Percentiles rank a stretch among this genome's conserved stretches.
These are phyloP conservation scores for Backusella psychrophila DNA, from an alignment of 192 early-diverging fungal species.

Conservation along the genomic window DNA sequence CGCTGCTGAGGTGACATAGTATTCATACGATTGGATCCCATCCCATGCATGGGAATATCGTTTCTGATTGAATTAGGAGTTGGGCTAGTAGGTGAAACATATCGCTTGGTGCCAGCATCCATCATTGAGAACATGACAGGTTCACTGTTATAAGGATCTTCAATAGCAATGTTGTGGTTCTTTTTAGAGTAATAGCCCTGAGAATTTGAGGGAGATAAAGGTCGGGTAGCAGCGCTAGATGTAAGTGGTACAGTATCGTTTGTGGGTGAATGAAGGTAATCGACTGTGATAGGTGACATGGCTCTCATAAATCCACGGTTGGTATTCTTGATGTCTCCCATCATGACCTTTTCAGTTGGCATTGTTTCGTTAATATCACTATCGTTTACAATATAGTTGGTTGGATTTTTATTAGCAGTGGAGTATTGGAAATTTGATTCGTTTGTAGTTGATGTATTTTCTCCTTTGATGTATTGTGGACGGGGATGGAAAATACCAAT, in stretches of 20 bases:
- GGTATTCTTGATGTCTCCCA: background rate
- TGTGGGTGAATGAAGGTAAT: slow-evolving; percentile 6
- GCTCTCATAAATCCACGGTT: slow-evolving; percentile 15
- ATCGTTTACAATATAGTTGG: background rate
- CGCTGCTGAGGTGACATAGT: background rate
- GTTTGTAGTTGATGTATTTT: background rate
- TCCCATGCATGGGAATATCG: background rate
- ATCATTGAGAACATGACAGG: slow-evolving; percentile 17
- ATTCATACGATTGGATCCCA: slow-evolving; percentile 5
- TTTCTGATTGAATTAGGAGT: background rate
- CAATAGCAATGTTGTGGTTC: background rate
- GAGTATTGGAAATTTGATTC: slow-evolving; percentile 8
- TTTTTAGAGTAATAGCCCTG: background rate
- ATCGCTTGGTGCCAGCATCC: background rate
- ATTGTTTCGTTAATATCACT: background rate
- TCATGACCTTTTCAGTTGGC: background rate
- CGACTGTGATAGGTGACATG: slow-evolving; percentile 18
- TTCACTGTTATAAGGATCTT: slow-evolving; percentile 15
- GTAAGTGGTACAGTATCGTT: slow-evolving; percentile 19
- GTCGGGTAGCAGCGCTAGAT: slow-evolving; percentile 4
- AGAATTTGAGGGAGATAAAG: slow-evolving; percentile 7
- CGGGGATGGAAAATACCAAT: slow-evolving; percentile 19
- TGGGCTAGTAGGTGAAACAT: background rate
- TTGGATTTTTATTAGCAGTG: background rate
- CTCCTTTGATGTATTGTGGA: background rate